Evolutionary conservation across 2,329 filamentous ascomycete genomes (phyloP).

Genomic region (Graphium sp.): DNA sequence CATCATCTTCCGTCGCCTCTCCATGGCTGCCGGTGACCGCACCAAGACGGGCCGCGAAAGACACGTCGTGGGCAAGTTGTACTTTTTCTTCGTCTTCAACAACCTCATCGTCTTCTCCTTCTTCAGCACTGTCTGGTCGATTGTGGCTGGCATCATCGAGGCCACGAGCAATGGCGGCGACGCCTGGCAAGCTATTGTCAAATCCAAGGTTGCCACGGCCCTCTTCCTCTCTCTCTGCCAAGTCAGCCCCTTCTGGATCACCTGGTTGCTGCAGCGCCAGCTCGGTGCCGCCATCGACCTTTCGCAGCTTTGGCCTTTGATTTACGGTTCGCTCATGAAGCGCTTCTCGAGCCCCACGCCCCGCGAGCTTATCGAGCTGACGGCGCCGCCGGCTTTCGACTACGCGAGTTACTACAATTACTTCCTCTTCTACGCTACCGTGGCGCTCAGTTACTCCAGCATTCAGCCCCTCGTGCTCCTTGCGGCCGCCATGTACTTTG

Average conservation of each 20-base stretch:
- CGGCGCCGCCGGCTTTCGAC: slow-evolving; percentile 81
- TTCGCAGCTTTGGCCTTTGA: slow-evolving; percentile 69
- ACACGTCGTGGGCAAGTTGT: slow-evolving; percentile 81
- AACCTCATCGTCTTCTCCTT: slow-evolving; percentile 88
- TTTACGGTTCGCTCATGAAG: slow-evolving; percentile 71
- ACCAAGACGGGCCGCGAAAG: slow-evolving; percentile 87
- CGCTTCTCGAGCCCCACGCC: slow-evolving; percentile 81
- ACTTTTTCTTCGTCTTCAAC: slow-evolving; percentile 95
- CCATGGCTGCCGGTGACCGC: slow-evolving; percentile 68
- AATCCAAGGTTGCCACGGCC: slow-evolving; percentile 42
- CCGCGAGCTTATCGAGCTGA: slow-evolving; percentile 78
- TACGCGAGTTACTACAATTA: slow-evolving; percentile 98
- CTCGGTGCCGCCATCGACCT: slow-evolving; percentile 86
- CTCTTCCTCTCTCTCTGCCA: slow-evolving; percentile 62
- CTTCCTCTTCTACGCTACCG: slow-evolving; percentile 85
- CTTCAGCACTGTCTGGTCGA: slow-evolving; percentile 69
- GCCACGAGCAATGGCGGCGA: slow-evolving; percentile 37
- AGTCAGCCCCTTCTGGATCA: slow-evolving; percentile 86
- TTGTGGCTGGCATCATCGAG: slow-evolving; percentile 48
- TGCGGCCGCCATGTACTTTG: slow-evolving; percentile 79
- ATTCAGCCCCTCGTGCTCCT: slow-evolving; percentile 79
- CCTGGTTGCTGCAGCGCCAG: slow-evolving; percentile 83
- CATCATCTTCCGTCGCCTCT: slow-evolving; percentile 76
- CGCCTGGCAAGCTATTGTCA: slow-evolving; percentile 51
- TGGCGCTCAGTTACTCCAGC: slow-evolving; percentile 68